Evolutionary conservation across 768 basidiomycete species (phyloP), one percentile per base, ranked within the genome.

Genomic region (Panus rudis): DNA sequence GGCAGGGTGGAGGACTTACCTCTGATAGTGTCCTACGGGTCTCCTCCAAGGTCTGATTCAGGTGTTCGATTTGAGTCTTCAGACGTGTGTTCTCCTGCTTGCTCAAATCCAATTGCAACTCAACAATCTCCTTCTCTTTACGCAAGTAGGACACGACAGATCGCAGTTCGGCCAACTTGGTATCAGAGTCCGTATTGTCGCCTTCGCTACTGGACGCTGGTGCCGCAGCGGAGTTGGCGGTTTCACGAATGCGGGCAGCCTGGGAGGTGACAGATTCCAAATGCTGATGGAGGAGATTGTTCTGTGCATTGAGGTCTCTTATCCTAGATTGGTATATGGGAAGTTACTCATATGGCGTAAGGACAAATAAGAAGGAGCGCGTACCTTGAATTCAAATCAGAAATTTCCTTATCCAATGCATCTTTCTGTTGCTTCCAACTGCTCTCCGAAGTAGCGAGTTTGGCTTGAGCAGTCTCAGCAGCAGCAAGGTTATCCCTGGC

Each of bases 81-180:
- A 89, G 60, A 4, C 89, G 76, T 7, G 76, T 63, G 51, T 75
- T 86, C 65, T 92, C 89, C 53, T 80, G 77, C 56, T 76, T 84
- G 69, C 81, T 75, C 37, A 92, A 75, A 53, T 92, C 86, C 20
- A 90, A 71, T 50, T 92, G 88, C 24, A 92, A 73, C 52, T 93
- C 90, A 34, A 88, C 83, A 41, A 93, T 90, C 58, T 92, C 89
- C 64, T 93, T 92, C 70, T 92, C 91, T 56, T 84, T 89, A 31
- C 91, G 76, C 25, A 93, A 67, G 61, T 87, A 92, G 2, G 80
- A 73, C 32, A 92, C 80, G 21, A 91, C 82, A 14, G 83, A 76
- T 22, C 84, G 82, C 17, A 91, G 63, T 50, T 90, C 87, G 0
- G 81, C 69, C 8, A 86, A 50, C 56, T 87, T 83, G 2, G 70